Evolutionary conservation across 257 asterid species (phyloP).

Genomic region (Nicotiana paniculata): DNA sequence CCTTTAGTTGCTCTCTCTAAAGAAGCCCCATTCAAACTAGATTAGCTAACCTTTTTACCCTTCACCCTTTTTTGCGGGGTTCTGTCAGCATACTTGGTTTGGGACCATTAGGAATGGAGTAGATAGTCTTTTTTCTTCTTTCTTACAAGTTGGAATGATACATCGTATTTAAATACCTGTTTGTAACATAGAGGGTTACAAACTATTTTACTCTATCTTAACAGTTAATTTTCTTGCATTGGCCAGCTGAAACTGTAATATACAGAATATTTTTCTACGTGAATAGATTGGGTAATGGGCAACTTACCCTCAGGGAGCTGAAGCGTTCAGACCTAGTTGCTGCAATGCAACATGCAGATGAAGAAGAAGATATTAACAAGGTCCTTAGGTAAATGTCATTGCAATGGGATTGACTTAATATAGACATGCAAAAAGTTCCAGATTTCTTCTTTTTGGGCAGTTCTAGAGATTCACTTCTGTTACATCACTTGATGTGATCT

Average conservation of each 20-base stretch:
- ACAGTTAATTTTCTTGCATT: conserved; percentile 38
- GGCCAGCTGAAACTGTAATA: conserved; percentile 98
- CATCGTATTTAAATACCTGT: not conserved
- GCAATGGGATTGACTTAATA: not conserved
- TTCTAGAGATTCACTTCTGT: not conserved
- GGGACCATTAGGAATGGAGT: not conserved
- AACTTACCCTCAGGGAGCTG: conserved; percentile 89
- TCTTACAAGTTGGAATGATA: not conserved
- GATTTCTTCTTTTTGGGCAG: not conserved
- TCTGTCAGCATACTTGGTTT: not conserved
- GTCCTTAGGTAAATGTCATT: conserved; percentile 62
- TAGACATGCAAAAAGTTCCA: not conserved
- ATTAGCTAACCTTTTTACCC: not conserved
- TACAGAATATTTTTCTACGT: conserved; percentile 97
- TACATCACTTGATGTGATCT: not conserved
- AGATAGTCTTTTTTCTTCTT: not conserved
- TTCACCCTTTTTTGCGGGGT: not conserved
- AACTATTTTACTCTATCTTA: conserved; percentile 19
- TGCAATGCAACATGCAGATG: conserved; percentile 99
- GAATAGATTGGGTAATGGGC: conserved; percentile 92
- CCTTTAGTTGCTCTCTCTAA: not conserved
- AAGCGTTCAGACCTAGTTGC: conserved; percentile 78
- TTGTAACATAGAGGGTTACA: conserved; percentile 2
- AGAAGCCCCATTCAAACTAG: not conserved
- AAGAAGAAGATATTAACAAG: conserved; percentile 98